A percentile compares a stretch with the other conserved stretches of the same genome.
These are phyloP conservation scores for Bremia lactucae DNA, from an alignment of 352 stramenopile species.

Conservation along the genomic window DNA sequence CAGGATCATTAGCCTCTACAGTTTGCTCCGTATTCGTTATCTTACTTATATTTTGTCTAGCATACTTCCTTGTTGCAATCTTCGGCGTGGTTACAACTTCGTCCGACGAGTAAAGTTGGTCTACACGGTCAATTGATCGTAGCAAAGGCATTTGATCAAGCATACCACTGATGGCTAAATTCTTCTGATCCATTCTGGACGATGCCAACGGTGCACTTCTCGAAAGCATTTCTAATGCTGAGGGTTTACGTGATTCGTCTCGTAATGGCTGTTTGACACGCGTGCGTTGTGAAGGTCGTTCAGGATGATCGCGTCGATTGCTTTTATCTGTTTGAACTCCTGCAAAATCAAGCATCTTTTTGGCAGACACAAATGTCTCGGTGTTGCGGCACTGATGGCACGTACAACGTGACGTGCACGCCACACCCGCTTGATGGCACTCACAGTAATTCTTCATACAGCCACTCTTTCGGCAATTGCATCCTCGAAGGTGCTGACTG, in stretches of 20 bases:
- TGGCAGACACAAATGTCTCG: slow-evolving; percentile 51
- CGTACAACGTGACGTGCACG: slow-evolving; percentile 73
- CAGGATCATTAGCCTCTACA: slow-evolving; percentile 8
- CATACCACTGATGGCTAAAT: slow-evolving; percentile 6
- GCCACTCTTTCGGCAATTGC: slow-evolving; percentile 91
- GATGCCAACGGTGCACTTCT: slow-evolving; percentile 33
- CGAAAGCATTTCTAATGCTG: slow-evolving; percentile 44
- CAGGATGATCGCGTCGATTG: slow-evolving; percentile 2
- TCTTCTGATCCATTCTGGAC: slow-evolving; percentile 3
- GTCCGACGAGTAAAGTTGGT: slow-evolving; percentile 12
- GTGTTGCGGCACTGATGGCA: slow-evolving; percentile 74
- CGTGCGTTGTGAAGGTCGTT: slow-evolving; percentile 13
- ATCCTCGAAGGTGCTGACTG: slow-evolving; percentile 86
- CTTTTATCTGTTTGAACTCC: slow-evolving; percentile 10
- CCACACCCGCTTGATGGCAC: slow-evolving; percentile 87
- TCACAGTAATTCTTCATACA: slow-evolving; percentile 98
- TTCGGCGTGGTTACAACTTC: slow-evolving; percentile 10
- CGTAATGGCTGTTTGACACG: slow-evolving; percentile 12
- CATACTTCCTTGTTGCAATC: slow-evolving; percentile 35
- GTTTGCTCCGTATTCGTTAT: slow-evolving; percentile 32
- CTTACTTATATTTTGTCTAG: slow-evolving; percentile 20
- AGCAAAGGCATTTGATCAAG: slow-evolving; percentile 15
- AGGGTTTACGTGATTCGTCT: slow-evolving; percentile 5
- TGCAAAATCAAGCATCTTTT: slow-evolving; percentile 59
- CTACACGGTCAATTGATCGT: slow-evolving; percentile 15